Base-by-base conservation (phyloP, 2,329 filamentous ascomycete species). In the Alternaria gaisen region DNA sequence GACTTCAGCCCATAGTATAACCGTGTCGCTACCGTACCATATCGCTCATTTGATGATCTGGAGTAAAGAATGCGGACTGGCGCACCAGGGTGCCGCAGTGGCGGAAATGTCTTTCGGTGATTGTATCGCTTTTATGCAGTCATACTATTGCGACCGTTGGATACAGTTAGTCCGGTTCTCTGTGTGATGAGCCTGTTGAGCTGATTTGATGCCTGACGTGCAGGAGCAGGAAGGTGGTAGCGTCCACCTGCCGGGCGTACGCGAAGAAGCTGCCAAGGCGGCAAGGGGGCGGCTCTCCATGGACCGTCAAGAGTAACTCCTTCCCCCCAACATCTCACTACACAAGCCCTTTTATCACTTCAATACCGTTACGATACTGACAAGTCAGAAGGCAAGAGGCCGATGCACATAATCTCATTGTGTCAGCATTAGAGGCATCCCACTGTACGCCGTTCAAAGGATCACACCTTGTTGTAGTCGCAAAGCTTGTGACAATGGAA, bases 191-290 rank as follows among this genome's bases (percentile, higher is more conserved):
- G 51, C 7, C 20, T 10, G 38, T 20, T 12, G 26, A 20, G 20
- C 14, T 50, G 34, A 38, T 40, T 52, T 26, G 12, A 26, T 38
- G 34, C 34, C 20, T 14, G 16, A 10, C 24, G 18, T 26, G n/a
- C 40, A 38, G 36, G 51, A 32, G n/a, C n/a, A 43, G n/a, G 20
- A 34, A 18, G 11, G 11, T 9, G n/a, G 10, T 11, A 30, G 26
- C 30, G 11, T 41, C n/a, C n/a, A 40, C n/a, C n/a, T 40, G 36
- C 38, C n/a, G 38, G 34, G n/a, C 14, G 24, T 38, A n/a, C 3
- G 34, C 47, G 32, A 51, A 40, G 47, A 32, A 16, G 30, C 47
- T 40, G 47, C 48, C 48, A 52, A 52, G 48, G 48, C 34, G 32
- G 48, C 36, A 26, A 14, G 20, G 18, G 11, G 38, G 11, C 36